Percentiles rank a stretch among this genome's conserved stretches.
Conservation (phyloP, 805 yeast species). For the Wickerhamomyces strasburgensis region DNA sequence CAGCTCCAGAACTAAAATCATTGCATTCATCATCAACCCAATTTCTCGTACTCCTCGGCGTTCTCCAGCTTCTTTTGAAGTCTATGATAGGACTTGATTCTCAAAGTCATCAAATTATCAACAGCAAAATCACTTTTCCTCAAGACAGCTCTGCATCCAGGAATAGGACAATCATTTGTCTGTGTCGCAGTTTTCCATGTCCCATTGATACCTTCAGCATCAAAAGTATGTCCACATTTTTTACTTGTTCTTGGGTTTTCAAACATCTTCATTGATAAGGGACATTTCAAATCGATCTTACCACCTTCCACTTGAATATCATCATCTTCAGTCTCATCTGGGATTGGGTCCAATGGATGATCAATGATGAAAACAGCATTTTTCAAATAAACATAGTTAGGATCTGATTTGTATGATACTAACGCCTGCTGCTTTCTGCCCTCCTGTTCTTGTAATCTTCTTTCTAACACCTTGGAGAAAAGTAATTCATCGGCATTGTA, state of each 20-base stretch:
- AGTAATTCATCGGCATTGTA: constrained; percentile 2
- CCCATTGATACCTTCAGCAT: constrained; percentile 39
- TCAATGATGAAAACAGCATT: constrained; percentile 44
- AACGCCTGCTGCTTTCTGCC: not conserved
- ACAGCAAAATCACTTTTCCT: constrained; percentile 32
- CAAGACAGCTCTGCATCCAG: constrained; percentile 38
- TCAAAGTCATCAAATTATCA: constrained; percentile 51
- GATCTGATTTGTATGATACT: constrained; percentile 1
- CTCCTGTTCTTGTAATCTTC: not conserved
- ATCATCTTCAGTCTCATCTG: constrained; percentile 46
- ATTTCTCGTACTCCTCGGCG: constrained; percentile 10
- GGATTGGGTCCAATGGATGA: constrained; percentile 61
- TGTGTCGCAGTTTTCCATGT: constrained; percentile 22
- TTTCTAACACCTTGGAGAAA: constrained; percentile 12
- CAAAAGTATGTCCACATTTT: constrained; percentile 61
- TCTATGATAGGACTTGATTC: constrained; percentile 40
- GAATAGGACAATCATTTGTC: constrained; percentile 48
- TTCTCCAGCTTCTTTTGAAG: constrained; percentile 15
- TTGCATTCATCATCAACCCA: no score
- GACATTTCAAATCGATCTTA: constrained; percentile 60
- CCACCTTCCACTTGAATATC: constrained; percentile 71
- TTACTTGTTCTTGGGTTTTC: constrained; percentile 50
- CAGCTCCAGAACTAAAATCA: no score
- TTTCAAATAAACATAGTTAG: constrained; percentile 27
- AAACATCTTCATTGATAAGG: constrained; percentile 51